Base-by-base conservation (phyloP, 208 protist species). In the Wallacemonas sp. region DNA sequence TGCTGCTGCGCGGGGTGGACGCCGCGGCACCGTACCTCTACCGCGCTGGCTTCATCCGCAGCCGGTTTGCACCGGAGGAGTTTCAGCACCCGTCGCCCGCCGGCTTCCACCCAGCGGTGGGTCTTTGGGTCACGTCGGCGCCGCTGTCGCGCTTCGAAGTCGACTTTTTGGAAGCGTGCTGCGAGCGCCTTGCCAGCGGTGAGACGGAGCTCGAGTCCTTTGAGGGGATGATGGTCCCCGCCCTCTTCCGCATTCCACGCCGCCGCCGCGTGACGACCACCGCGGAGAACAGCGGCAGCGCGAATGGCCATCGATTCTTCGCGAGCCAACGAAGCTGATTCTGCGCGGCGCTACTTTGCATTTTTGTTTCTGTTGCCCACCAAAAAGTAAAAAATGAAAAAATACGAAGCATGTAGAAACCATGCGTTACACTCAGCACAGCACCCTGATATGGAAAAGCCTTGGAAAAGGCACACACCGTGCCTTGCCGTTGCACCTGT, bases 91-190 rank as follows among this genome's bases (percentile, higher is more conserved):
- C 52, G n/a, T 28, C n/a, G 14, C 52, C 31, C 2, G 22, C 1
- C 8, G 55, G 16, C 18, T 42, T 22, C 33, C 67, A 32, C 8
- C 49, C 65, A 0, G 73, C 61, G 26, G 44, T 44, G 7, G 85
- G 85, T 20, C 63, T 96, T 36, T 96, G 91, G 88, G 70, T 73
- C 25, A 91, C 80, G 4, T 86, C 77, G 0, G 59, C 67, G 38
- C 61, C 77, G 20, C 81, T 94, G 23, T 81, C 77, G 2, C 72
- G 87, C 32, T 82, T 91, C 26, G 87, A 96, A 57, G 63, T 96
- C 16, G 91, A 96, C 72, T 96, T 96, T 61, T 46, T 96, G 14
- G 87, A 92, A 66, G 91, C 88, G 12, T 94, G 87, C 67, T 96
- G 91, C 68, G 61, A 82, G 25, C 83, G 91, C 23, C 65, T 96